Evolutionary conservation across 2,329 filamentous ascomycete genomes (phyloP).

Genomic region (Didymella glomerata): DNA sequence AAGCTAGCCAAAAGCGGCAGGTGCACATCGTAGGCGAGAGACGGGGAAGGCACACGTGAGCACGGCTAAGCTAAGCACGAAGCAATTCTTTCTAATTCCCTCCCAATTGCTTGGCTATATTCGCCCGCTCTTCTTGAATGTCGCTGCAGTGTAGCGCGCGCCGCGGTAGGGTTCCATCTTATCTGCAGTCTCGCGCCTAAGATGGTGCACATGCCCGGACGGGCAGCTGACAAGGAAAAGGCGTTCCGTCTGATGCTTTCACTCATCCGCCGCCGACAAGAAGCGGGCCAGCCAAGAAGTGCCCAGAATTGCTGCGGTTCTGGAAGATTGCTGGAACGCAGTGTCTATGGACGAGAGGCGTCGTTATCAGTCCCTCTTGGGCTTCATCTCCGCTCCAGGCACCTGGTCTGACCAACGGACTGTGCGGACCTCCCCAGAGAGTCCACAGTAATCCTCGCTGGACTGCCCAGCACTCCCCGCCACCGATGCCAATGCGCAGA

Average conservation of each 20-base stretch:
- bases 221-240: conserved; percentile 37
- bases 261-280: conserved; percentile 16
- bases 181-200: conserved; percentile 20
- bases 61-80: conserved; percentile 23
- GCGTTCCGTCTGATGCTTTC: conserved; percentile 18
- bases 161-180: conserved; percentile 21
- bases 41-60: conserved; percentile 31
- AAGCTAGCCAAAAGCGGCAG: conserved; percentile 24
- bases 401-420: conserved; percentile 24
- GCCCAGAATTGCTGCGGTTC: conserved; percentile 25
- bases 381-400: conserved; percentile 28
- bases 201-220: conserved; percentile 23
- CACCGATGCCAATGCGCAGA: conserved; percentile 32
- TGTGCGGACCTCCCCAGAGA: conserved; percentile 13
- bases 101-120: conserved; percentile 25
- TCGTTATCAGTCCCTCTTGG: conserved; percentile 31
- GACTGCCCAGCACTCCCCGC: conserved; percentile 27
- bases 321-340: conserved; percentile 33
- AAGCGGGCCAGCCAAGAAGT: conserved; percentile 27
- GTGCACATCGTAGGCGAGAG: conserved; percentile 18
- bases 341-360: conserved; percentile 9
- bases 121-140: conserved; percentile 18
- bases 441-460: conserved; percentile 11
- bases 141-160: conserved; percentile 17
- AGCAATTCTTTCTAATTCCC: conserved; percentile 9